Evolutionary conservation across 2,329 filamentous ascomycete species (phyloP).

Genomic region (Nemania sp.): DNA sequence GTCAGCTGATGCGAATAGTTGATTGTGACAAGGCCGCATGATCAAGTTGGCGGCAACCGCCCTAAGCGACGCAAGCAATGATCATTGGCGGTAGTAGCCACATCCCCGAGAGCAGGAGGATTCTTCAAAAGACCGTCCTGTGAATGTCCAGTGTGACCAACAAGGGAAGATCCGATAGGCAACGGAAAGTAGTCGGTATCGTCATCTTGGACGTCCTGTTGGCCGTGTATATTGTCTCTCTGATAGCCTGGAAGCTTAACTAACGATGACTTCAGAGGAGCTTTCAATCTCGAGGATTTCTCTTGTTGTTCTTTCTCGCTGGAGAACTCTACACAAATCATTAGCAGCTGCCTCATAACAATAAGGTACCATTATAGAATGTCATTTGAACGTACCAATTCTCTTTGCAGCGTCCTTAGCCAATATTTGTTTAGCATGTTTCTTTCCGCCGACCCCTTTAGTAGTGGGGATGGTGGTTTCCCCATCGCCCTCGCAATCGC

Average conservation of each 20-base stretch:
- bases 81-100: slow-evolving; percentile 18
- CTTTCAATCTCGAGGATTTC: slow-evolving; percentile 11
- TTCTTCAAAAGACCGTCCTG: slow-evolving; percentile 37
- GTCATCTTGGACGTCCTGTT: neutral
- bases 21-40: neutral
- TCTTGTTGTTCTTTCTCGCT: slow-evolving; percentile 36
- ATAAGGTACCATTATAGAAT: neutral
- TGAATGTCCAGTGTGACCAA: slow-evolving; percentile 51
- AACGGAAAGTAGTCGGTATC: slow-evolving; percentile 27
- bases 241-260: neutral
- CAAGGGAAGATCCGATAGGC: slow-evolving; percentile 42
- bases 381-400: slow-evolving; percentile 43
- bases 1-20: neutral
- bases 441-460: slow-evolving; percentile 33
- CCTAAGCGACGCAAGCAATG: slow-evolving; percentile 36
- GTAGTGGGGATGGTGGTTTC: slow-evolving; percentile 37
- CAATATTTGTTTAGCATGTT: slow-evolving; percentile 15
- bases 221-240: slow-evolving; percentile 17
- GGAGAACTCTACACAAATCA: slow-evolving; percentile 41
- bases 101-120: neutral
- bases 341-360: slow-evolving; percentile 5
- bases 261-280: neutral
- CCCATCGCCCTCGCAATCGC: slow-evolving; percentile 32
- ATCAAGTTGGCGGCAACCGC: slow-evolving; percentile 23
- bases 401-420: slow-evolving; percentile 22